Conservation (phyloP, 1,284 basidiomycete species). For the Singerocomus rubriflavus region DNA sequence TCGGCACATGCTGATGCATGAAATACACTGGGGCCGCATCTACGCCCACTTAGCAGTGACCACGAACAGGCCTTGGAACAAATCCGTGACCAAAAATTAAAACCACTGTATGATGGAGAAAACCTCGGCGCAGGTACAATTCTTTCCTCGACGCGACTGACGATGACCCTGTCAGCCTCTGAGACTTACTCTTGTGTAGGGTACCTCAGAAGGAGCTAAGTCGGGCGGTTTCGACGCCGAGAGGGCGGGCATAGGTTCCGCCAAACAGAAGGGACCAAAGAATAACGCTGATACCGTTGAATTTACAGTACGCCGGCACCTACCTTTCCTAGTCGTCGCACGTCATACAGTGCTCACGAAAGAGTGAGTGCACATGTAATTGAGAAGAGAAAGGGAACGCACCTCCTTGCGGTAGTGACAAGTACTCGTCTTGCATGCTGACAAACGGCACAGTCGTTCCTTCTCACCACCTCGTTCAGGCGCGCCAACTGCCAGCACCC, state of each 20-base stretch:
- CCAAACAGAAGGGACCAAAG: slow-evolving; percentile 39
- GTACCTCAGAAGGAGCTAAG: slow-evolving; percentile 25
- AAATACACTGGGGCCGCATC: too few relatives aligned
- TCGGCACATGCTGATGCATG: too few relatives aligned
- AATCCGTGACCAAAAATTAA: slow-evolving; percentile 17
- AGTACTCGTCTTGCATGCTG: slow-evolving; percentile 42
- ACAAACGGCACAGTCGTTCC: slow-evolving; percentile 40
- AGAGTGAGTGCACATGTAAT: too few relatives aligned
- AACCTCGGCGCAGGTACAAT: slow-evolving; percentile 18
- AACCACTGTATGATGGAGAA: not conserved
- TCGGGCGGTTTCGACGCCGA: slow-evolving; percentile 31
- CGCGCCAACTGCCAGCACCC: slow-evolving; percentile 42
- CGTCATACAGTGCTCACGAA: too few relatives aligned
- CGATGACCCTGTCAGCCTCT: slow-evolving; percentile 36
- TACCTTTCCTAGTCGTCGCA: slow-evolving; percentile 52
- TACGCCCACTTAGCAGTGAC: slow-evolving; percentile 6
- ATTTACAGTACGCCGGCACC: slow-evolving; percentile 46
- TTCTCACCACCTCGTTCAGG: slow-evolving; percentile 39
- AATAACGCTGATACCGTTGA: slow-evolving; percentile 45
- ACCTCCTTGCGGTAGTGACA: slow-evolving; percentile 42
- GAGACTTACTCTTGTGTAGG: slow-evolving; percentile 25
- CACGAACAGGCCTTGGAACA: slow-evolving; percentile 19
- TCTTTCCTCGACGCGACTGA: slow-evolving; percentile 41
- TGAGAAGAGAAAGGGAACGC: not conserved
- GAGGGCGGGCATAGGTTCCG: slow-evolving; percentile 40